A percentile compares a stretch with the other conserved stretches of the same genome.
Conservation (phyloP, 352 stramenopile species). For the Phytophthora sansomeana region DNA sequence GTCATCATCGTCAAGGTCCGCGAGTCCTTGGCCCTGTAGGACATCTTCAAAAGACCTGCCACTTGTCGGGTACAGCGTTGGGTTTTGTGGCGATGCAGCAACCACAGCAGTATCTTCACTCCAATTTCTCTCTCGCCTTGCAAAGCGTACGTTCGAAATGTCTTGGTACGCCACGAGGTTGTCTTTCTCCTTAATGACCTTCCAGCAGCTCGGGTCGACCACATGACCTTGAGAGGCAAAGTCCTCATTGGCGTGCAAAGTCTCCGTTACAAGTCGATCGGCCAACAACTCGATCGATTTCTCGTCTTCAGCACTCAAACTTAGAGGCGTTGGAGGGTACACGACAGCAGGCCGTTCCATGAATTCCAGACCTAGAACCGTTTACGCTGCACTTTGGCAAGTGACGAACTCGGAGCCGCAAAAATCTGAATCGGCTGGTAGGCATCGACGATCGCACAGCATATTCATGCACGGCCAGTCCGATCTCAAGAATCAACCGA, state of each 20-base stretch:
- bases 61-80: constrained; percentile 31
- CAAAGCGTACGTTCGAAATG: constrained; percentile 17
- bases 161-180: constrained; percentile 59
- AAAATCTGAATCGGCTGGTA: constrained; percentile 21
- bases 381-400: constrained; percentile 5
- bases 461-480: constrained; percentile 20
- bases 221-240: constrained; percentile 47
- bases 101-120: constrained; percentile 50
- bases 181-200: constrained; percentile 56
- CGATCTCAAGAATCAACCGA: constrained; percentile 35
- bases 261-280: constrained; percentile 62
- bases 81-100: constrained; percentile 30
- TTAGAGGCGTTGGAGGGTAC: constrained; percentile 29
- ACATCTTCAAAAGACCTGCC: constrained; percentile 26
- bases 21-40: constrained; percentile 5
- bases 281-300: constrained; percentile 48
- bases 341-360: constrained; percentile 18
- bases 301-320: constrained; percentile 53
- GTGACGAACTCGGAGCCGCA: constrained; percentile 21
- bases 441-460: neutral
- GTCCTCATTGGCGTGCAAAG: constrained; percentile 55
- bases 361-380: neutral
- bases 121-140: constrained; percentile 36
- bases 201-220: constrained; percentile 50
- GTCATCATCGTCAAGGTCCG: constrained; percentile 32